Conservation (phyloP, 805 yeast genomes). For the Priceomyces haplophilus region DNA sequence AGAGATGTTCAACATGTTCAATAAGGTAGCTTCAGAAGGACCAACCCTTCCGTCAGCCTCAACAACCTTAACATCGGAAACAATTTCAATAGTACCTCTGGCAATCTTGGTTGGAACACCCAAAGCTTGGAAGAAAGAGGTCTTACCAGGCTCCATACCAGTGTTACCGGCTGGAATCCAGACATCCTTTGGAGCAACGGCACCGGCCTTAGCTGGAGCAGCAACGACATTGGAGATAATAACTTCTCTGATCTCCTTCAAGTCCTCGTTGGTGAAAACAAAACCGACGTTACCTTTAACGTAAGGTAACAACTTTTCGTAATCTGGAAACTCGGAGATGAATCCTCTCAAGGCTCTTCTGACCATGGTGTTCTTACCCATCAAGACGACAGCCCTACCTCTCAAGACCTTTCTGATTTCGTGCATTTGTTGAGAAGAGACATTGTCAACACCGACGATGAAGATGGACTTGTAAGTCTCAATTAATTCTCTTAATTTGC, state of each 20-base stretch:
- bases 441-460: constrained; percentile 99
- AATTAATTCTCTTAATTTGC: constrained; percentile 90
- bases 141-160: constrained; percentile 99
- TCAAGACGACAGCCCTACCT: constrained; percentile 89
- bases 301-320: constrained; percentile 90
- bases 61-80: constrained; percentile 94
- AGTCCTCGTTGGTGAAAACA: constrained; percentile 96
- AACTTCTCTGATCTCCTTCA: constrained; percentile 86
- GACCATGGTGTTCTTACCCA: constrained; percentile 99
- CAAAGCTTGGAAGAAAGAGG: constrained; percentile 99
- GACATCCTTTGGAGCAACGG: constrained; percentile 96
- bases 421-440: constrained; percentile 99
- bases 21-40: constrained; percentile 97
- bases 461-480: constrained; percentile 97
- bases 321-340: constrained; percentile 90
- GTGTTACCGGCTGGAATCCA: constrained; percentile 99
- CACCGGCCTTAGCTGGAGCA: constrained; percentile 99
- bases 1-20: constrained; percentile 99
- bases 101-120: constrained; percentile 99
- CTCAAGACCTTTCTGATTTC: constrained; percentile 97
- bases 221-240: constrained; percentile 93
- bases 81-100: constrained; percentile 99
- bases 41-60: constrained; percentile 86
- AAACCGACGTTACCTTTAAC: constrained; percentile 99
- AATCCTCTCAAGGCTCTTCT: constrained; percentile 99